Evolutionary conservation across 257 asterid genomes (phyloP).

Genomic region (Solanum raphanifolium): DNA sequence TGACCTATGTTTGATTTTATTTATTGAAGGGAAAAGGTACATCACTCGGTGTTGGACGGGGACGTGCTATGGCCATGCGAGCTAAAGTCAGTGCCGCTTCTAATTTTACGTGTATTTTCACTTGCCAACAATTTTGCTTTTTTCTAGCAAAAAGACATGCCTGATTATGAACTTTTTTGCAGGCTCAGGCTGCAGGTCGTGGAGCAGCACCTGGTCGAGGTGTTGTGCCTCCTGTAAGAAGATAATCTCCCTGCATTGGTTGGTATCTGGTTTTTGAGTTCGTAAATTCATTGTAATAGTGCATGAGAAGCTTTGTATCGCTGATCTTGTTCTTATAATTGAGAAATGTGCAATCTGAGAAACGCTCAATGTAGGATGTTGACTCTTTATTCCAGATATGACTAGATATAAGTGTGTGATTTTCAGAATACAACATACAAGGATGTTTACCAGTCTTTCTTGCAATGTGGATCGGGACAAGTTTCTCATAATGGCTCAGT

Average conservation of each 20-base stretch:
- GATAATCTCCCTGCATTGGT: conserved; percentile 25
- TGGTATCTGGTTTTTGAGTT: not conserved
- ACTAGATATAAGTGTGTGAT: not conserved
- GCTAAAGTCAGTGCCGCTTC: conserved; percentile 54
- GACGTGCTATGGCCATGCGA: conserved; percentile 94
- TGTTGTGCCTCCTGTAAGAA: conserved; percentile 69
- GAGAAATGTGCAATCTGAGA: not conserved
- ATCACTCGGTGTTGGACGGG: conserved; percentile 90
- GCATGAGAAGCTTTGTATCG: not conserved
- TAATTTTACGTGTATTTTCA: not conserved
- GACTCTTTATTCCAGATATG: not conserved
- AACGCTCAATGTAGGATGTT: not conserved
- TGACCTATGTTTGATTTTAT: conserved; percentile 11
- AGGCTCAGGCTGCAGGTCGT: conserved; percentile 94
- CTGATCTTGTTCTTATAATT: not conserved
- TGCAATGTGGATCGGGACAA: not conserved
- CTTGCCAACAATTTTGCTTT: not conserved
- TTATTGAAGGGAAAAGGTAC: conserved; percentile 82
- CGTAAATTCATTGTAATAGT: not conserved
- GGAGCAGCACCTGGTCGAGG: conserved; percentile 87
- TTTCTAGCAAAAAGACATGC: not conserved
- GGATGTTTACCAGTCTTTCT: not conserved
- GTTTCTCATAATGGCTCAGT: not conserved
- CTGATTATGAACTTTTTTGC: conserved; percentile 14
- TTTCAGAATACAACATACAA: not conserved